Percentiles rank a stretch among this genome's conserved stretches.
Conservation (phyloP, 202 grass and related monocot species). For the Eragrostis tef region DNA sequence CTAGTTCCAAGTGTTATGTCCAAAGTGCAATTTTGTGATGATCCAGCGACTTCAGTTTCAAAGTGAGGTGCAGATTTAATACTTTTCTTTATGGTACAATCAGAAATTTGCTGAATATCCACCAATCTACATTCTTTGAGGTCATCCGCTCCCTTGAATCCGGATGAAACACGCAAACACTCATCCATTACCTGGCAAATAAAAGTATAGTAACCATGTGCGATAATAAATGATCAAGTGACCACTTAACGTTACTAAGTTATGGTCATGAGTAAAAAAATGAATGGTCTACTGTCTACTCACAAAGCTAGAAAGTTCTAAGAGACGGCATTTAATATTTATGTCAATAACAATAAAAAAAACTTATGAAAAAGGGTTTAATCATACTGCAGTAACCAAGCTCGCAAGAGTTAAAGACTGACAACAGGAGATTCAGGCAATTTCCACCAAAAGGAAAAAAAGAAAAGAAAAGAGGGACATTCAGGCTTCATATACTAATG, state of each 20-base stretch:
- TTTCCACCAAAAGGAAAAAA: too few relatives aligned
- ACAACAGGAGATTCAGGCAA: not conserved
- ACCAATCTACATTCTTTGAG: conserved; percentile 77
- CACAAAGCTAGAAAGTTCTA: not conserved
- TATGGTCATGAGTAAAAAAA: conserved; percentile 4
- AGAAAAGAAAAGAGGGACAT: not conserved
- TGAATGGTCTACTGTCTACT: not conserved
- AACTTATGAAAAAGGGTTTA: not conserved
- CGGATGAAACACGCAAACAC: conserved; percentile 88
- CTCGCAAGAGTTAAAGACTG: conserved; percentile 1
- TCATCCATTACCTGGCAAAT: conserved; percentile 83
- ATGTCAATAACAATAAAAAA: not conserved
- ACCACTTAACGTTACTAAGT: not conserved
- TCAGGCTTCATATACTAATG: not conserved
- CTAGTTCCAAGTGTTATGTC: conserved; percentile 53
- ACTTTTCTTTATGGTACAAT: conserved; percentile 68
- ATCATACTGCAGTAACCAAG: conserved; percentile 32
- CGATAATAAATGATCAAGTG: conserved; percentile 30
- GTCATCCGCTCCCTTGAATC: conserved; percentile 89
- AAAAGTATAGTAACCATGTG: conserved; percentile 5
- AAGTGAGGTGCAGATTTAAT: conserved; percentile 88
- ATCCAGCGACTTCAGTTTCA: conserved; percentile 56
- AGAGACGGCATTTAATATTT: not conserved
- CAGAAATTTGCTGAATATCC: conserved; percentile 84
- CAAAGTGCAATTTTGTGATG: conserved; percentile 47